Evolutionary conservation across 352 stramenopile species (phyloP).

Genomic region (Aphanomyces invadans): DNA sequence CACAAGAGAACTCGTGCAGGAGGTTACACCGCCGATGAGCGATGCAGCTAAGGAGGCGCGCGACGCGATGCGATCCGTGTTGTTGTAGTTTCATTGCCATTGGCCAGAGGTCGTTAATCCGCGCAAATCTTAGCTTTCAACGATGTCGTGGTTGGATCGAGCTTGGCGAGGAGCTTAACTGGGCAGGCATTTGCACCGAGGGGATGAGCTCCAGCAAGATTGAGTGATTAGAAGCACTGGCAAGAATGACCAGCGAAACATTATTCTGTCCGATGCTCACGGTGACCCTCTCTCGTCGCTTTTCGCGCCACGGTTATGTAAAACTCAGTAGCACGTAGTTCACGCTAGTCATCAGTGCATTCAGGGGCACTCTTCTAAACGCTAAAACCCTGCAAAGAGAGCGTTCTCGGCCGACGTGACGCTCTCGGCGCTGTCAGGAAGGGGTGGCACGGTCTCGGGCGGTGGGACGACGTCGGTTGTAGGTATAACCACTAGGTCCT

Average conservation of each 20-base stretch:
- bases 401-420: constrained; percentile 20
- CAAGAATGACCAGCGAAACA: too few species aligned
- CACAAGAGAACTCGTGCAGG: constrained; percentile 45
- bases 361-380: too few species aligned
- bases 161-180: too few species aligned
- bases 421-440: constrained; percentile 21
- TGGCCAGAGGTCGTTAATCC: too few species aligned
- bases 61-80: constrained; percentile 32
- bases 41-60: constrained; percentile 33
- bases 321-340: too few species aligned
- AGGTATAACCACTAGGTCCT: neutral
- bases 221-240: too few species aligned
- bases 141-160: neutral
- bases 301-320: too few species aligned
- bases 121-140: neutral
- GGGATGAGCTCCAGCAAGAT: too few species aligned
- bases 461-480: neutral
- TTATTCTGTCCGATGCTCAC: too few species aligned
- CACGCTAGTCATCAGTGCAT: too few species aligned
- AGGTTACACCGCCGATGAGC: constrained; percentile 40
- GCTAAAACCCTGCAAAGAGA: constrained; percentile 23
- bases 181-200: too few species aligned
- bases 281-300: too few species aligned
- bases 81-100: neutral
- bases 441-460: neutral